phyloP scores from a whole-genome alignment of 805 yeast genomes.

The Yamadazyma akitaensis region DNA sequence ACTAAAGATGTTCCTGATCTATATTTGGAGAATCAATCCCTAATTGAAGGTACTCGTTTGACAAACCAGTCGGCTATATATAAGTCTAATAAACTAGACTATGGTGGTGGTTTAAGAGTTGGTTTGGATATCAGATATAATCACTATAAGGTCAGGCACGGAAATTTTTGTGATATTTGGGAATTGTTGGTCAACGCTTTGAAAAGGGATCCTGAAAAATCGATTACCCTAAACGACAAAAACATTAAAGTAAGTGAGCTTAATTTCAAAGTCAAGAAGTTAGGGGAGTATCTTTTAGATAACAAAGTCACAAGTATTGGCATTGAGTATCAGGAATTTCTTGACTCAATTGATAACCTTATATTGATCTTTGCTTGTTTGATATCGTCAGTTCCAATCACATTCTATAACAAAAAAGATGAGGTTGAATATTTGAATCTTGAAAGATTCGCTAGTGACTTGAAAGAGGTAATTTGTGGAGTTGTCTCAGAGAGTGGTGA shows the following conservation, averaged over 20 bases:
- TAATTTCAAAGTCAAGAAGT: constrained; percentile 25
- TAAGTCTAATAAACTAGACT: constrained; percentile 71
- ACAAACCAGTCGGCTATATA: constrained; percentile 71
- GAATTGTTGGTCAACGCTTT: constrained; percentile 39
- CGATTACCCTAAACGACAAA: constrained; percentile 8
- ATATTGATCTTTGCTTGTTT: constrained; percentile 44
- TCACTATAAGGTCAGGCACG: constrained; percentile 67
- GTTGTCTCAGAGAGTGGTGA: background rate
- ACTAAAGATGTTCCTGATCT: constrained; percentile 55
- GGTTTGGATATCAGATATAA: constrained; percentile 64
- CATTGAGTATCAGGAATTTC: constrained; percentile 21
- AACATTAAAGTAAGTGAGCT: constrained; percentile 18
- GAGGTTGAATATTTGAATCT: constrained; percentile 6
- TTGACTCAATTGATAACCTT: constrained; percentile 30
- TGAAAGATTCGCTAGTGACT: background rate
- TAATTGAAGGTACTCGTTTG: constrained; percentile 60
- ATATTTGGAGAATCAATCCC: constrained; percentile 62
- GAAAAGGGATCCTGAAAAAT: constrained; percentile 14
- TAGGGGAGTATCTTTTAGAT: constrained; percentile 18
- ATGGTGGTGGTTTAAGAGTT: constrained; percentile 62
- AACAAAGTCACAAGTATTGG: constrained; percentile 20
- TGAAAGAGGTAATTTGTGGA: background rate
- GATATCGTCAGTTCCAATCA: constrained; percentile 38
- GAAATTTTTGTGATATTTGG: constrained; percentile 75
- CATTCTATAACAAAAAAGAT: constrained; percentile 29